Evolutionary conservation across 2,329 filamentous ascomycete genomes (phyloP).

Genomic region (Penicillium psychrosexuale): DNA sequence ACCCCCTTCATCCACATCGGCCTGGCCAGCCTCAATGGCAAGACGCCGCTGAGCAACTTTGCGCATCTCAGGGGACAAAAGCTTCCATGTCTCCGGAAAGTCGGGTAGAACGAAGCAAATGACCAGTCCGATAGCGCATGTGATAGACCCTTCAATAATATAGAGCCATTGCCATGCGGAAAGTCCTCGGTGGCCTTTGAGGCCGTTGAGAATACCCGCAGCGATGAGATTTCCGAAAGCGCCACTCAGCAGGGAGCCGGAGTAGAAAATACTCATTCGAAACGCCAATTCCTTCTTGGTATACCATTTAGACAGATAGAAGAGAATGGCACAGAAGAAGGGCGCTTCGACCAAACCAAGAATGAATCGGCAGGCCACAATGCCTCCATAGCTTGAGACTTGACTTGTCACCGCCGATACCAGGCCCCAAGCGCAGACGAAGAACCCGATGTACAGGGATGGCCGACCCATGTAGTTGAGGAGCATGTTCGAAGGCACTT

Average conservation of each 20-base stretch:
- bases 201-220: slow-evolving; percentile 48
- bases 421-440: slow-evolving; percentile 46
- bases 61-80: slow-evolving; percentile 45
- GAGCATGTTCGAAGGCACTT: slow-evolving; percentile 48
- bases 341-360: slow-evolving; percentile 49
- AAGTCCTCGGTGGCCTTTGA: slow-evolving; percentile 35
- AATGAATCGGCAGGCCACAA: slow-evolving; percentile 47
- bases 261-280: slow-evolving; percentile 52
- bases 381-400: slow-evolving; percentile 42
- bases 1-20: slow-evolving; percentile 49
- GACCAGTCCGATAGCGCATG: slow-evolving; percentile 32
- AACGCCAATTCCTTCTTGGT: slow-evolving; percentile 52
- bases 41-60: slow-evolving; percentile 48
- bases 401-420: slow-evolving; percentile 46
- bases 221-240: slow-evolving; percentile 55
- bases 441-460: slow-evolving; percentile 46
- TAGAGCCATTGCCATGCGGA: slow-evolving; percentile 45
- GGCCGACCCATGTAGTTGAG: slow-evolving; percentile 45
- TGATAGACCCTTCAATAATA: slow-evolving; percentile 41
- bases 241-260: slow-evolving; percentile 48
- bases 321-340: slow-evolving; percentile 47
- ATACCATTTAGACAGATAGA: slow-evolving; percentile 53
- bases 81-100: slow-evolving; percentile 48
- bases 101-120: slow-evolving; percentile 40
- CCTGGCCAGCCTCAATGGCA: slow-evolving; percentile 50